Percentiles rank a stretch among this genome's conserved stretches.
Conservation (phyloP, 192 early-diverging fungal species). For the Podila clonocystis region DNA sequence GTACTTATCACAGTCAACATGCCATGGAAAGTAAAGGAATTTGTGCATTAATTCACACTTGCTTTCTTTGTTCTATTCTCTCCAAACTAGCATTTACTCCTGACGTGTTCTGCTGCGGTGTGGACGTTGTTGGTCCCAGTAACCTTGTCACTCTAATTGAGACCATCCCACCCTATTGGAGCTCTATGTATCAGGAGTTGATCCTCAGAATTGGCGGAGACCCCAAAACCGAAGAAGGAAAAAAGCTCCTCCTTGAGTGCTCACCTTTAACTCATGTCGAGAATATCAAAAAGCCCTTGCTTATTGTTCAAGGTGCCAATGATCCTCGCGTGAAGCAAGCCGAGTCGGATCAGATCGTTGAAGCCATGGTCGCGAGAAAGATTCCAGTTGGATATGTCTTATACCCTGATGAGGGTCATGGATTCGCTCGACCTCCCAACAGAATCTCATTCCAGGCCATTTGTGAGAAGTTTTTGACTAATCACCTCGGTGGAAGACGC, state of each 20-base stretch:
- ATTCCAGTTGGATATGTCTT: slow-evolving; percentile 51
- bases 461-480: slow-evolving; percentile 47
- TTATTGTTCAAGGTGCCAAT: slow-evolving; percentile 54
- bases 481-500: slow-evolving; percentile 28
- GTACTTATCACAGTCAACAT: background rate
- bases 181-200: slow-evolving; percentile 11
- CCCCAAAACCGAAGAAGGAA: slow-evolving; percentile 46
- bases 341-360: slow-evolving; percentile 55
- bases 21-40: background rate
- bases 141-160: slow-evolving; percentile 42
- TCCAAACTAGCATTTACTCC: slow-evolving; percentile 45
- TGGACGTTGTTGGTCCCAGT: slow-evolving; percentile 53
- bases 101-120: slow-evolving; percentile 51
- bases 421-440: slow-evolving; percentile 52
- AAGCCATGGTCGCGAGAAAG: slow-evolving; percentile 29
- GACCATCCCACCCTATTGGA: slow-evolving; percentile 54
- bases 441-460: slow-evolving; percentile 45
- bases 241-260: slow-evolving; percentile 21
- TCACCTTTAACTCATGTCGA: slow-evolving; percentile 49
- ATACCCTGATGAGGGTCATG: slow-evolving; percentile 54
- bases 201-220: slow-evolving; percentile 40
- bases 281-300: slow-evolving; percentile 46
- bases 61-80: no score
- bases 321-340: slow-evolving; percentile 56
- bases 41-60: no score